Conservation (phyloP, 1,284 basidiomycete species). For the Melampsora larici-populina region DNA sequence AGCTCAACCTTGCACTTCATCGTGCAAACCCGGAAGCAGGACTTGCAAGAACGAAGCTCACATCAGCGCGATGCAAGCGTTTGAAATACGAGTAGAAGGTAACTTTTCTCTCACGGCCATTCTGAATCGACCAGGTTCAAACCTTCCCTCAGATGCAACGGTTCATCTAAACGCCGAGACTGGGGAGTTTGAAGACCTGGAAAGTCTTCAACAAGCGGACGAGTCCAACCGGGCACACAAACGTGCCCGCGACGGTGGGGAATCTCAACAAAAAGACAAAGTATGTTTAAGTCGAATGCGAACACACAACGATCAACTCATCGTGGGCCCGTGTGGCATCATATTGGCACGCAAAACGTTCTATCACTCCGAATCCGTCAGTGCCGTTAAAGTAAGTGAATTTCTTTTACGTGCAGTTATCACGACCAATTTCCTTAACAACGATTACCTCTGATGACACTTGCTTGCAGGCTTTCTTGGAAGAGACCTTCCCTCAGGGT, state of each 20-base stretch:
- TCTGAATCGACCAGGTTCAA: no score
- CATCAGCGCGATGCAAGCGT: not conserved
- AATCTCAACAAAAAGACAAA: not conserved
- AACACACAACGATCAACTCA: not conserved
- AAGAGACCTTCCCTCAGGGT: constrained; percentile 1
- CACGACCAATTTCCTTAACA: no score
- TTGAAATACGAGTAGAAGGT: not conserved
- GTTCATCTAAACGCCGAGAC: not conserved
- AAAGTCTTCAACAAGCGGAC: not conserved
- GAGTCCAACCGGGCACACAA: not conserved
- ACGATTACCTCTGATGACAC: no score
- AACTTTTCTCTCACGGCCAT: not conserved
- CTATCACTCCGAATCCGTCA: no score
- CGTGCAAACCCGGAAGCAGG: not conserved
- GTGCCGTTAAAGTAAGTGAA: not conserved
- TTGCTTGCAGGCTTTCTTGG: no score
- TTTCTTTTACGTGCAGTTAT: no score
- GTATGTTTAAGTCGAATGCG: not conserved
- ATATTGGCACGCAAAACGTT: no score
- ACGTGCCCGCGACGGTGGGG: not conserved
- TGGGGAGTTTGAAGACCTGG: not conserved
- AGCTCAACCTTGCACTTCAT: not conserved
- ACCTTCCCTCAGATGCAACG: not conserved
- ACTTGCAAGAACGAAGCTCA: not conserved
- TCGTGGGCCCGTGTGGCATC: no score